Conservation (phyloP, 805 yeast genomes). For the Schizosaccharomyces octosporus region DNA sequence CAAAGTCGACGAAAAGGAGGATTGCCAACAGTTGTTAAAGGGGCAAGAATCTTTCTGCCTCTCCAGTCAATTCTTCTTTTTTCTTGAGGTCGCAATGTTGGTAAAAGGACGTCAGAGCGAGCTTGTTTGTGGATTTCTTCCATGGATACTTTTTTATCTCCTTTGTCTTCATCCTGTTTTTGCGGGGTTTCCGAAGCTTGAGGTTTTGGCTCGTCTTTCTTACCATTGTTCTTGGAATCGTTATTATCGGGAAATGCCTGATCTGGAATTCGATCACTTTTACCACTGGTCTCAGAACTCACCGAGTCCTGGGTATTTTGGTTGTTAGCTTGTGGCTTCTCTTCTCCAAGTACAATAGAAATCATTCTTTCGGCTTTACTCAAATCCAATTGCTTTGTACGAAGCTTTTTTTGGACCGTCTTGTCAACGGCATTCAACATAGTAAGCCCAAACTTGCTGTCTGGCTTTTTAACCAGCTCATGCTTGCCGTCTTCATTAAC, state of each 20-base stretch:
- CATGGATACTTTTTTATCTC: neutral
- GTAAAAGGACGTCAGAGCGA: slow-evolving; percentile 21
- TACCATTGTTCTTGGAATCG: no score
- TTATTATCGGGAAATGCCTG: no score
- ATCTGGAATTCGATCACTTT: no score
- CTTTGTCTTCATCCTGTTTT: slow-evolving; percentile 14
- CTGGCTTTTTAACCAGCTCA: slow-evolving; percentile 22
- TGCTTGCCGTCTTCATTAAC: slow-evolving; percentile 21
- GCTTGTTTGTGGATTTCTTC: neutral
- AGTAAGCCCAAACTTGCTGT: slow-evolving; percentile 15
- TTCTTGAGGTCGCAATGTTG: slow-evolving; percentile 44
- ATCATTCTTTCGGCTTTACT: slow-evolving; percentile 31
- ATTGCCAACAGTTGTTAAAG: slow-evolving; percentile 92
- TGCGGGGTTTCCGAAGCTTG: slow-evolving; percentile 21
- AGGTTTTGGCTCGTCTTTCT: no score
- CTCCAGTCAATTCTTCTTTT: slow-evolving; percentile 19
- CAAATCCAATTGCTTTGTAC: slow-evolving; percentile 38
- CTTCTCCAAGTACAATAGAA: slow-evolving; percentile 10
- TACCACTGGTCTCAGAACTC: no score
- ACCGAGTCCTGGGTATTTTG: slow-evolving; percentile 18
- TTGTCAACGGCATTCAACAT: slow-evolving; percentile 42
- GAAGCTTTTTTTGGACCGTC: slow-evolving; percentile 24
- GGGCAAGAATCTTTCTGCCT: slow-evolving; percentile 39
- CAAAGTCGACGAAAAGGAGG: slow-evolving; percentile 82
- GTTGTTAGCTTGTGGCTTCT: neutral